Percentiles rank a stretch among this genome's conserved stretches.
Evolutionary conservation across 2,329 filamentous ascomycete species (phyloP).

Genomic region (Chaetothyriales sp.): DNA sequence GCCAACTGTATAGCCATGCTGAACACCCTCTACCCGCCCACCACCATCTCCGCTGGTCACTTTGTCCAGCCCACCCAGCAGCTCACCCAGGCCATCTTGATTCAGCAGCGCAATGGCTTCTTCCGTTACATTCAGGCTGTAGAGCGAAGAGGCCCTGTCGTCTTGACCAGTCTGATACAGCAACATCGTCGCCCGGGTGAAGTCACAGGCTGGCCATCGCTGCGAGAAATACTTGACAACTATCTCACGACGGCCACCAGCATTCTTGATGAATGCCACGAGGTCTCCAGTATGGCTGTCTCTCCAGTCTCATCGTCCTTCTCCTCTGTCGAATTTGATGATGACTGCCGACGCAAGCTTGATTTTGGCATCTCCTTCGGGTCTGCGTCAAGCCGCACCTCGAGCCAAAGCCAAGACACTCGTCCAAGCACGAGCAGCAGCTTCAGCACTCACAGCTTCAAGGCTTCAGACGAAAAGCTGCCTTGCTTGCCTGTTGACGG

Average conservation of each 20-base stretch:
- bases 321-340: conserved; percentile 21
- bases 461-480: conserved; percentile 20
- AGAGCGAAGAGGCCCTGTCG: conserved; percentile 40
- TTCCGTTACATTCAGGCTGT: conserved; percentile 49
- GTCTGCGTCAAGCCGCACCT: conserved; percentile 27
- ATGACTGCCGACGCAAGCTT: conserved; percentile 37
- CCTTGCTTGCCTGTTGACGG: conserved; percentile 23
- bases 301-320: conserved; percentile 14
- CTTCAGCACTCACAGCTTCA: conserved; percentile 17
- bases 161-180: conserved; percentile 41
- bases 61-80: conserved; percentile 37
- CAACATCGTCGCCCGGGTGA: conserved; percentile 40
- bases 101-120: conserved; percentile 46
- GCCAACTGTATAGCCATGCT: conserved; percentile 54
- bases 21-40: conserved; percentile 52
- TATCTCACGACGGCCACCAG: conserved; percentile 47
- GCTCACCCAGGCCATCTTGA: conserved; percentile 39
- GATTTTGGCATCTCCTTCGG: conserved; percentile 52
- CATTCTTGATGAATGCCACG: conserved; percentile 46
- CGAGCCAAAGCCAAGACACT: conserved; percentile 20
- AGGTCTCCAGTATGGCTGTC: conserved; percentile 33
- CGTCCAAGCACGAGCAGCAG: conserved; percentile 19
- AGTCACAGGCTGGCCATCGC: conserved; percentile 41
- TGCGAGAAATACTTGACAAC: conserved; percentile 39
- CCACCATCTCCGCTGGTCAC: conserved; percentile 24